phyloP scores from a whole-genome alignment of 306 rosid species.

The Benincasa hispida region DNA sequence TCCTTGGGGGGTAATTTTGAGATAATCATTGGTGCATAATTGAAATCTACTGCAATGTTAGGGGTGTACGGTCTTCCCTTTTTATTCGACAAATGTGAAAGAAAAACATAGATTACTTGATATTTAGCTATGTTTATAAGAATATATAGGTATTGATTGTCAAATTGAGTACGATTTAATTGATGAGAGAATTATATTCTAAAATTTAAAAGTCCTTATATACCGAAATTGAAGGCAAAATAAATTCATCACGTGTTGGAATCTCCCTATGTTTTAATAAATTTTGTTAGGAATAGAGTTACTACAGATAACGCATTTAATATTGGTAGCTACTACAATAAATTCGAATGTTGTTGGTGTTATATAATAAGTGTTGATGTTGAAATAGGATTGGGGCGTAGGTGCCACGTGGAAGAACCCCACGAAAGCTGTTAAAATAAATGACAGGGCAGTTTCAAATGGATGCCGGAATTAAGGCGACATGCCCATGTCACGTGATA shows the following conservation, averaged over 20 bases:
- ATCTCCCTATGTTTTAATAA: neutral
- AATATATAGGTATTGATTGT: too few relatives aligned
- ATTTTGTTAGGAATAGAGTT: neutral
- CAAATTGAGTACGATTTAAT: too few relatives aligned
- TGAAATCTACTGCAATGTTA: too few relatives aligned
- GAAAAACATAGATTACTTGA: too few relatives aligned
- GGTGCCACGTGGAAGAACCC: slow-evolving; percentile 6
- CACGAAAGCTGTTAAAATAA: neutral
- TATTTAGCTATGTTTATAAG: too few relatives aligned
- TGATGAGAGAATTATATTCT: too few relatives aligned
- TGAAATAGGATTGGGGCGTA: neutral
- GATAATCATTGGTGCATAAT: too few relatives aligned
- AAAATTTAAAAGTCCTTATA: too few relatives aligned
- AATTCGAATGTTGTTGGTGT: neutral
- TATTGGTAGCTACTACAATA: neutral
- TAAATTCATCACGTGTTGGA: neutral
- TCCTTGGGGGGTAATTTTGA: too few relatives aligned
- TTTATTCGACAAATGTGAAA: too few relatives aligned
- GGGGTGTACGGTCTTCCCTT: too few relatives aligned
- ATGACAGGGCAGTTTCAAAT: neutral
- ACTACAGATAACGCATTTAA: neutral
- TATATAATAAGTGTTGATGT: neutral
- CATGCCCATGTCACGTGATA: slow-evolving; percentile 2
- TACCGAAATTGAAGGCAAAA: neutral
- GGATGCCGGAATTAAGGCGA: slow-evolving; percentile 6